Evolutionary conservation across 2,329 filamentous ascomycete species (phyloP), one percentile per base, ranked within the genome.

Genomic region (Arthrobotrys conoides): DNA sequence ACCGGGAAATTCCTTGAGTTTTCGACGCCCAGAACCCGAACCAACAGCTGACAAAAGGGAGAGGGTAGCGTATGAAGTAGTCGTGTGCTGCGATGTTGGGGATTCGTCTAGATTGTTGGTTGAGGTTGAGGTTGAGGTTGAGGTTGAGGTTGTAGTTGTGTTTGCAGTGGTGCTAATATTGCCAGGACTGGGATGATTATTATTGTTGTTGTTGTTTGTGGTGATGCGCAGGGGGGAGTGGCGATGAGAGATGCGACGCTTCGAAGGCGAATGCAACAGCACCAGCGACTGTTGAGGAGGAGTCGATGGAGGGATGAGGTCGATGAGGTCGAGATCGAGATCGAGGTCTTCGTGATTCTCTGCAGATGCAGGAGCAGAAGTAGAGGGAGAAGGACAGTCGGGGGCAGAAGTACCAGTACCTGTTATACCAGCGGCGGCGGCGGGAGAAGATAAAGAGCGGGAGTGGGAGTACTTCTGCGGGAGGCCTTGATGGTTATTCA

Each of bases 1-100:
- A 3, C 75, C 75, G 16, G 75, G 75, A 48, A 78, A 78, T 59
- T 78, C 75, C 36, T 78, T 78, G 20, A 78, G 68, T 55, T 78
- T 78, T 51, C 75, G 68, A n/a, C 75, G 53, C 12, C 75, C 75
- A 5, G 75, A 78, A 16, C 75, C 75, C 6, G 75, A 65, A 30
- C 75, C 75, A 9, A 78, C 75, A 27, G 63, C 51, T 41, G 71
- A 69, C 5, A 78, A 51, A 14, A 78, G 75, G 18, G 68, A 78
- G 2, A 78, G 63, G 9, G 72, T 77, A 18, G 66, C 72, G 67
- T 77, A 77, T 0, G 75, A 78, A 4, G 71, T 76, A n/a, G 71
- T 68, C 16, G 51, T 63, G 49, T 59, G 48, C 27, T 24, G 41
- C 14, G 73, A 12, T 8, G 72, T 61, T 18, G 67, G 73, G 44